phyloP scores from a whole-genome alignment of 257 asterid genomes.

The Rehmannia glutinosa region DNA sequence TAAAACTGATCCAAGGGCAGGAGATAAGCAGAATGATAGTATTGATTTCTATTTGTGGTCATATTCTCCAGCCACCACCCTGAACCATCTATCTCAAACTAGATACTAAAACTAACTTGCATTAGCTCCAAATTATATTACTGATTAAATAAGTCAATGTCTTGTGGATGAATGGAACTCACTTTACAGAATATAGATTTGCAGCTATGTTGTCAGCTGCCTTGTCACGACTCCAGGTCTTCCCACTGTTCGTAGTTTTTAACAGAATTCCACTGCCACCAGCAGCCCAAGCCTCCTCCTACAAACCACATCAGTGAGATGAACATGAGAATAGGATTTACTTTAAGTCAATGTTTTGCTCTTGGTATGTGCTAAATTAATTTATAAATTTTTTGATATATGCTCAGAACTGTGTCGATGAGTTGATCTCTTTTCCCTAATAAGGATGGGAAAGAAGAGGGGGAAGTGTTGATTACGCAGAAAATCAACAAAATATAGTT shows the following conservation, averaged over 20 bases:
- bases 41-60: neutral
- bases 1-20: neutral
- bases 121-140: neutral
- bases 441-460: neutral
- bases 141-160: neutral
- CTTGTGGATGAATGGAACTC: slow-evolving; percentile 30
- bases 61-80: neutral
- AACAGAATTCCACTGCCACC: slow-evolving; percentile 95
- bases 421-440: neutral
- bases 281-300: slow-evolving; percentile 99
- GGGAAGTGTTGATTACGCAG: neutral
- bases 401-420: neutral
- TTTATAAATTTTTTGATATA: neutral
- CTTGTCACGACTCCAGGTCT: slow-evolving; percentile 87
- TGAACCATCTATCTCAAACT: neutral
- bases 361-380: neutral
- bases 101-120: neutral
- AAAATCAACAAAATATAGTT: neutral
- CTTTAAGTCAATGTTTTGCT: neutral
- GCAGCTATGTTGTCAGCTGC: slow-evolving; percentile 98
- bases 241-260: slow-evolving; percentile 86
- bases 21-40: neutral
- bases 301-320: slow-evolving; percentile 9
- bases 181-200: slow-evolving; percentile 93
- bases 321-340: neutral